These are phyloP conservation scores for Phytophthora colocasiae DNA, from an alignment of 352 stramenopile species.

Conservation along the genomic window DNA sequence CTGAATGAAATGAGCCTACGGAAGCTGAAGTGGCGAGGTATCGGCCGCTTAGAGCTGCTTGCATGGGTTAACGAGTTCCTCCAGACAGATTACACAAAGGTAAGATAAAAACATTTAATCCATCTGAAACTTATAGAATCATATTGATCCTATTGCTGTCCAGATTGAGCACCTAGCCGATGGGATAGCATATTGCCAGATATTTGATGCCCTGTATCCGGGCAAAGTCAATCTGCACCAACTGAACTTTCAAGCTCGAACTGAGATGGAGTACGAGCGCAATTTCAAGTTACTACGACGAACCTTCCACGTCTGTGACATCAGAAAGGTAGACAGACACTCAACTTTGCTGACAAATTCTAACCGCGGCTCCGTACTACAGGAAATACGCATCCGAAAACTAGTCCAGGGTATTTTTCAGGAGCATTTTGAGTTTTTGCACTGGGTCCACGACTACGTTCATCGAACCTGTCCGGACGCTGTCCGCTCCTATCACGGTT, in stretches of 20 bases:
- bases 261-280: slow-evolving; percentile 60
- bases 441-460: slow-evolving; percentile 86
- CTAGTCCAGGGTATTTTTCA: slow-evolving; percentile 77
- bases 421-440: slow-evolving; percentile 85
- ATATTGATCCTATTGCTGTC: too few species aligned
- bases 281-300: slow-evolving; percentile 69
- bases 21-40: slow-evolving; percentile 77
- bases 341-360: not conserved
- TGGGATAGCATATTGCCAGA: slow-evolving; percentile 81
- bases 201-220: slow-evolving; percentile 75
- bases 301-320: slow-evolving; percentile 64
- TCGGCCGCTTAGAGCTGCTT: slow-evolving; percentile 80
- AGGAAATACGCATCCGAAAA: slow-evolving; percentile 78
- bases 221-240: slow-evolving; percentile 69
- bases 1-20: slow-evolving; percentile 66
- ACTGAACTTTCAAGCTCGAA: slow-evolving; percentile 66
- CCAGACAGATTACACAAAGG: slow-evolving; percentile 86
- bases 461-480: slow-evolving; percentile 72
- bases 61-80: slow-evolving; percentile 84
- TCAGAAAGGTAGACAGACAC: slow-evolving; percentile 53
- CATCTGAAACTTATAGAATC: too few species aligned
- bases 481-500: slow-evolving; percentile 60
- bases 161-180: slow-evolving; percentile 83
- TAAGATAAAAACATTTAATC: slow-evolving; percentile 7
- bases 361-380: not conserved